These are phyloP conservation scores for Santalum album DNA, from an alignment of 164 flowering plant species.

Conservation along the genomic window DNA sequence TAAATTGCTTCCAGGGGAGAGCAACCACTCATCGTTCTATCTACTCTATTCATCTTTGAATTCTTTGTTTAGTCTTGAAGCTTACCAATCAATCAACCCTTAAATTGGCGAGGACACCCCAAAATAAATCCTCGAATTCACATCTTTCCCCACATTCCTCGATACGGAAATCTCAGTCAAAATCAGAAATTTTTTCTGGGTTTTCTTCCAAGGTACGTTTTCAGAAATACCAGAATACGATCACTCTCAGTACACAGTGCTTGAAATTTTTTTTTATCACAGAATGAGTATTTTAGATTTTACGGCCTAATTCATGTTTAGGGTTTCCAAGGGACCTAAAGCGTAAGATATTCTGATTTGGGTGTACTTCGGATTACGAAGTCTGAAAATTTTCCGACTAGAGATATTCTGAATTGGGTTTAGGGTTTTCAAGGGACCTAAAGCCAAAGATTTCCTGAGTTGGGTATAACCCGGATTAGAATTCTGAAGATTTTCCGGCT, in stretches of 20 bases:
- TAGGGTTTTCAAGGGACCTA: no score
- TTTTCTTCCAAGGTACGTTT: neutral
- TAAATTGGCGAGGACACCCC: neutral
- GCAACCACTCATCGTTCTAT: constrained; percentile 10
- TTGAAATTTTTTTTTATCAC: no score
- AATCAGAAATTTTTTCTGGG: neutral
- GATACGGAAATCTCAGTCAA: neutral
- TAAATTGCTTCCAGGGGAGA: constrained; percentile 9
- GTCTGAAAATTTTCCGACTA: neutral
- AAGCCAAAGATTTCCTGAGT: neutral
- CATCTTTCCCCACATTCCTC: neutral
- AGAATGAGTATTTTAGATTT: neutral
- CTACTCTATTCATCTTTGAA: neutral
- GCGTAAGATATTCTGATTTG: neutral
- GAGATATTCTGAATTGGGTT: constrained; percentile 11
- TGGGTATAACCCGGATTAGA: neutral
- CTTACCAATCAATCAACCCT: neutral
- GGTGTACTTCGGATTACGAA: neutral
- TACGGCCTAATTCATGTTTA: neutral
- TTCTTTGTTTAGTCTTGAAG: neutral
- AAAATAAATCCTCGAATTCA: neutral
- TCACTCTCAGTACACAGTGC: neutral
- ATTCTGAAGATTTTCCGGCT: neutral
- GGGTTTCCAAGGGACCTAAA: neutral
- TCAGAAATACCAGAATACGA: constrained; percentile 1